Conservation (phyloP, 169 alveolate genomes). For the Plasmodium chabaudi region DNA sequence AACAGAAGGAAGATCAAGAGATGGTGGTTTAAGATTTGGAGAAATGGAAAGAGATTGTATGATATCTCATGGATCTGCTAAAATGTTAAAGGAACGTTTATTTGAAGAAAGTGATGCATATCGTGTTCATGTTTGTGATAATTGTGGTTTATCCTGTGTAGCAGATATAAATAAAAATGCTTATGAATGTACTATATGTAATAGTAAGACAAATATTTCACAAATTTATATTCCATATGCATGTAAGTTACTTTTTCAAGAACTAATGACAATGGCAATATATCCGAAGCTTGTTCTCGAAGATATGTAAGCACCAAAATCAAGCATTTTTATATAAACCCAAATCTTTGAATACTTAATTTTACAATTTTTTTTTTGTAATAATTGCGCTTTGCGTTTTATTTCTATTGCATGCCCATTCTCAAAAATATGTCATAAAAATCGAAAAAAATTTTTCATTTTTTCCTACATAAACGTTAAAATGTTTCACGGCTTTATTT, state of each 20-base stretch:
- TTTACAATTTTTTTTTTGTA: no score
- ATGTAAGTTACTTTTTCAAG: constrained; percentile 97
- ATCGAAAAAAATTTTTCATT: no score
- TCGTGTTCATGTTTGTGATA: constrained; percentile 98
- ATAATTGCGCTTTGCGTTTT: no score
- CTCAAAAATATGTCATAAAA: no score
- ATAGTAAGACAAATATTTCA: constrained; percentile 91
- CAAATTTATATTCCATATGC: constrained; percentile 99
- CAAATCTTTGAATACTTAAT: no score
- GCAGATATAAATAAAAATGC: constrained; percentile 94
- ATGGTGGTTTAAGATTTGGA: constrained; percentile 99
- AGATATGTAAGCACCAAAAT: constrained; percentile 15
- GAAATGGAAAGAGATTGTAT: constrained; percentile 99
- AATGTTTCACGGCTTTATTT: no score
- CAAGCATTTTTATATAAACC: no score
- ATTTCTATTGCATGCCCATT: no score
- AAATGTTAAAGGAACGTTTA: constrained; percentile 98
- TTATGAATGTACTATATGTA: constrained; percentile 95
- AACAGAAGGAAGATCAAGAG: constrained; percentile 99
- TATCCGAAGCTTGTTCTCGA: constrained; percentile 94
- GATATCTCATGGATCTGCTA: constrained; percentile 99
- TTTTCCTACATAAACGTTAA: no score
- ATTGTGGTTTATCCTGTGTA: constrained; percentile 96
- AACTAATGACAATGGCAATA: constrained; percentile 98
- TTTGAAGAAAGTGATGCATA: constrained; percentile 99